Base-by-base conservation (phyloP, 495 filamentous ascomycete species). In the Tuber umbilicatum region DNA sequence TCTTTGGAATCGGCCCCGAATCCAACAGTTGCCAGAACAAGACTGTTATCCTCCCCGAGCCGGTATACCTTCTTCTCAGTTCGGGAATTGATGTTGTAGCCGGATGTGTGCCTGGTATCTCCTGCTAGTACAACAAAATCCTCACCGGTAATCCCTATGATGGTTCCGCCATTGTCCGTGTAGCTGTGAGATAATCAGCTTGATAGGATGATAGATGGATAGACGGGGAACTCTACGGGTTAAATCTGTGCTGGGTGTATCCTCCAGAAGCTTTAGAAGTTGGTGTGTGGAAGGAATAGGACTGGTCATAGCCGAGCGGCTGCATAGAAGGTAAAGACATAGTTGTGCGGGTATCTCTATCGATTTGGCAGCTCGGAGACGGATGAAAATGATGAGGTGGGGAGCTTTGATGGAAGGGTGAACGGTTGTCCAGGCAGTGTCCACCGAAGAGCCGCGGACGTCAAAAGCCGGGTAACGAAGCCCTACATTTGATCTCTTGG, bases 81-180 rank as follows among this genome's bases (percentile, higher is more conserved):
- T 71, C 95, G 91, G 40, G 94, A 93, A 87, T 98, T 97, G 89
- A 99, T 99, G 87, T 91, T 98, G 89, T 98, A 99, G 83, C 95
- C 95, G 60, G 91, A 90, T 68, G 94, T 97, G 74, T 92, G 91
- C 79, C 95, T 92, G 74, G 95, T 99, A 85, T 99, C 95, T 84
- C 95, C 95, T 68, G 95, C 95, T 82, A 99, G 88, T 84, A 99
- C 94, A 73, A 93, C 87, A 87, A 98, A 99, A 85, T 95, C 91
- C 82, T 90, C 89, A 79, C 95, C 95, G 45, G 92, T 90, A 84
- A 99, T 98, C 81, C 95, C 95, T 74, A 99, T 89, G 41, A 95
- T 97, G 71, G 93, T 96, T 79, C 95, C 95, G 77, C 95, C 95
- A 82, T 99, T 99, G 86, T 99, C 95, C 78, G 95, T 94, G 82